Evolutionary conservation across 1,284 basidiomycete species (phyloP).

Genomic region (Cystobasidium slooffiae): DNA sequence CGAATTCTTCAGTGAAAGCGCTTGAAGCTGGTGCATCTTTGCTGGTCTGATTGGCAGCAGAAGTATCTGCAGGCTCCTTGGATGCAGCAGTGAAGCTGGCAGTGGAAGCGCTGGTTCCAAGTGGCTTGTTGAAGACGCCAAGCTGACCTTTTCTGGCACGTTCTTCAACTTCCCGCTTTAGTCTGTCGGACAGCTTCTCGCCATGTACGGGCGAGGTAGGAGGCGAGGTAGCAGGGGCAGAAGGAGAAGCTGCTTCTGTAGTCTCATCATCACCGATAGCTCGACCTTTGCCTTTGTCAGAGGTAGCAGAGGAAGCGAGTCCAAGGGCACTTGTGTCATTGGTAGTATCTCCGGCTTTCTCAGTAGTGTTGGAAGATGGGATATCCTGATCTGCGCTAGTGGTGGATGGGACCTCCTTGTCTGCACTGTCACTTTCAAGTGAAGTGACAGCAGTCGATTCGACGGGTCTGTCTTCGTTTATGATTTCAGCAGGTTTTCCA

Average conservation of each 20-base stretch:
- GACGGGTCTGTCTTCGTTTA: not conserved
- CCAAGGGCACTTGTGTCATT: too few relatives aligned
- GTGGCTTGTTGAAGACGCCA: constrained; percentile 26
- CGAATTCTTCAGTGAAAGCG: constrained; percentile 38
- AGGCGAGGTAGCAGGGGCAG: not conserved
- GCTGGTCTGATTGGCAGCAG: constrained; percentile 4
- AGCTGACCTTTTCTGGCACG: constrained; percentile 22
- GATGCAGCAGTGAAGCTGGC: constrained; percentile 1
- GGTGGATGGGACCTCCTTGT: too few relatives aligned
- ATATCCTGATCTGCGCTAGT: not conserved
- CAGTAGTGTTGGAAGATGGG: not conserved
- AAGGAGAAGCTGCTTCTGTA: not conserved
- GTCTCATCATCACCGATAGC: not conserved
- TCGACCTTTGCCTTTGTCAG: constrained; percentile 27
- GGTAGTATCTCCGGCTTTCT: too few relatives aligned
- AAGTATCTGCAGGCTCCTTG: constrained; percentile 2
- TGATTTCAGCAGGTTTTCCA: not conserved
- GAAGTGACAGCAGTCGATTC: not conserved
- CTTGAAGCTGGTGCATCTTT: constrained; percentile 19
- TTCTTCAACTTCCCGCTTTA: constrained; percentile 31
- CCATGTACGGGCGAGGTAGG: constrained; percentile 21
- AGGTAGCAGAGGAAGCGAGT: not conserved
- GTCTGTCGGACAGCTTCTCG: constrained; percentile 22
- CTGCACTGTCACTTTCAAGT: too few relatives aligned
- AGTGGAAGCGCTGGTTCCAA: constrained; percentile 2